Evolutionary conservation across 768 basidiomycete species (phyloP).

Genomic region (Tephrocybe sp.): DNA sequence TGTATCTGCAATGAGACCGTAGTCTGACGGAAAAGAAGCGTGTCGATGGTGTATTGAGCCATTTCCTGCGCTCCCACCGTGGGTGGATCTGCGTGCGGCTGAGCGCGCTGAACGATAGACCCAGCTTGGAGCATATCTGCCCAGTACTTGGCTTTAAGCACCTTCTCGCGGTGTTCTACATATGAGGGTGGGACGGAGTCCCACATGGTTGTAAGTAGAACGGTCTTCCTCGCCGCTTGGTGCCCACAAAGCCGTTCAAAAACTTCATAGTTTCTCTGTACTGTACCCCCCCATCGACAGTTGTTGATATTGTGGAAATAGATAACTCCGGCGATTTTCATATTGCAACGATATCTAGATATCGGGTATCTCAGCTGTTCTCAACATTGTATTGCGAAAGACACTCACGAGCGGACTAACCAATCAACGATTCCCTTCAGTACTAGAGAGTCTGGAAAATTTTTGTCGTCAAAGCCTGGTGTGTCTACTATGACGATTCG

Average conservation of each 20-base stretch:
- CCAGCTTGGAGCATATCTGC: not conserved
- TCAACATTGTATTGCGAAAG: not conserved
- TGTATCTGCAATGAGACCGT: not conserved
- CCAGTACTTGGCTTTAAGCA: not conserved
- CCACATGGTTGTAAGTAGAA: not conserved
- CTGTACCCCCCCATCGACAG: not conserved
- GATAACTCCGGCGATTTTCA: not conserved
- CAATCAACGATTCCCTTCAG: not conserved
- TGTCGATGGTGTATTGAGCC: not conserved
- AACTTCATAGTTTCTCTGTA: not conserved
- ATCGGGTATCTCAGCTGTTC: not conserved
- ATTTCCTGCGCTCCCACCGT: not conserved
- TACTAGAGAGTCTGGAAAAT: not conserved
- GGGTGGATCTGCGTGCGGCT: not conserved
- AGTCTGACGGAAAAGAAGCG: not conserved
- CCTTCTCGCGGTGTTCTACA: not conserved
- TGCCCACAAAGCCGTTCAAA: not conserved
- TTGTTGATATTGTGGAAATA: not conserved
- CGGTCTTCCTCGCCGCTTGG: not conserved
- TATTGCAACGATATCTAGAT: not conserved
- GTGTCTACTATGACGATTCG: not conserved
- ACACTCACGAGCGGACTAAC: not conserved
- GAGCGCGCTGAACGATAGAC: not conserved
- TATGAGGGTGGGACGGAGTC: not conserved
- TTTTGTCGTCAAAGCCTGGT: not conserved